Evolutionary conservation across 1,284 basidiomycete species (phyloP).

Genomic region (Boletus mariae): DNA sequence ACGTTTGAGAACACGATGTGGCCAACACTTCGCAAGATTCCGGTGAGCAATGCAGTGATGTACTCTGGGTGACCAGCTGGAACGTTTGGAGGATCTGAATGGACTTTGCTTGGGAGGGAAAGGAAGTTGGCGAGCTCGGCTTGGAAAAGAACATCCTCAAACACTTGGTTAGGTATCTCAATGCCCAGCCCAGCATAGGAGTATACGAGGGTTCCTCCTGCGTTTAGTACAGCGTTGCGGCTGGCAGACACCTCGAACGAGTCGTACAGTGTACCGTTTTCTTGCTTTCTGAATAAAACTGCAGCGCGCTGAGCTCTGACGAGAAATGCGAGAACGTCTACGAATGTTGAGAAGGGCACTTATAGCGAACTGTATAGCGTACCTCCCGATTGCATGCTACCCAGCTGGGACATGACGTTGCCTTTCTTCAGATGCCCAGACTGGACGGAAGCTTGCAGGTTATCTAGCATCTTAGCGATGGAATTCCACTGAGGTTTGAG

Average conservation of each 20-base stretch:
- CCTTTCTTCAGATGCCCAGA: no score
- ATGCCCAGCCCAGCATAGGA: no score
- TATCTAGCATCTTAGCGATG: constrained; percentile 12
- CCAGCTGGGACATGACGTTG: constrained; percentile 8
- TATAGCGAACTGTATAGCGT: no score
- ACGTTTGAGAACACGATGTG: no score
- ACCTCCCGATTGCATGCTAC: neutral
- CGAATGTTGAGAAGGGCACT: no score
- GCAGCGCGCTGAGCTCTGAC: constrained; percentile 32
- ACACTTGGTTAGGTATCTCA: no score
- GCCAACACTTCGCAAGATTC: no score
- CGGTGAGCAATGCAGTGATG: no score
- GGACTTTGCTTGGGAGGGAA: neutral
- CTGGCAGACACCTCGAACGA: neutral
- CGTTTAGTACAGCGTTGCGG: constrained; percentile 1
- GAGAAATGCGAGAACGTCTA: constrained; percentile 9
- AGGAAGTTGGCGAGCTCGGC: neutral
- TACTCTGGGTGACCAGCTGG: no score
- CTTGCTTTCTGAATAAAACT: constrained; percentile 24
- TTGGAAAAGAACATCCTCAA: no score
- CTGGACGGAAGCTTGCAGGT: constrained; percentile 1
- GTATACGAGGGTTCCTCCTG: constrained; percentile 20
- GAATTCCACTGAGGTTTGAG: constrained; percentile 8
- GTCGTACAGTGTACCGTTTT: neutral
- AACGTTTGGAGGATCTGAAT: no score